A percentile compares a stretch with the other conserved stretches of the same genome.
phyloP scores from a whole-genome alignment of 495 filamentous ascomycete genomes.

The Hypoxylon perforatum region DNA sequence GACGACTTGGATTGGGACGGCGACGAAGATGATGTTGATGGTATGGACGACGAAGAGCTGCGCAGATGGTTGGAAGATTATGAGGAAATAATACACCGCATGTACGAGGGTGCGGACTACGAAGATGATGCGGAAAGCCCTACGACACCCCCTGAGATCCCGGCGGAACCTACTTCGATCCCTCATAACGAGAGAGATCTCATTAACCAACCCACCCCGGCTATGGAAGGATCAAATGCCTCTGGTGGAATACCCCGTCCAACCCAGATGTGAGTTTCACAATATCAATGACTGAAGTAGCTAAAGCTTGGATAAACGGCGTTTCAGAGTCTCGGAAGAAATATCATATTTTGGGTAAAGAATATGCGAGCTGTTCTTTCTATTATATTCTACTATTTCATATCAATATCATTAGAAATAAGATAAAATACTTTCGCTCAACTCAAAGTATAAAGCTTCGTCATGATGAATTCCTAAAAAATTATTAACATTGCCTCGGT shows the following conservation, averaged over 20 bases:
- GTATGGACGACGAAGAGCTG: slow-evolving; percentile 2
- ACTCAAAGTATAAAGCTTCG: too few species aligned
- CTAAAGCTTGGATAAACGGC: too few species aligned
- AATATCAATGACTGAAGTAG: too few species aligned
- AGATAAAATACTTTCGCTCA: too few species aligned
- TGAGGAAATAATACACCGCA: slow-evolving; percentile 1
- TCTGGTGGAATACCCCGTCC: not conserved
- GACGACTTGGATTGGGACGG: slow-evolving; percentile 1
- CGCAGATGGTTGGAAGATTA: slow-evolving; percentile 5
- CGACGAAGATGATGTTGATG: not conserved
- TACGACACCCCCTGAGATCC: not conserved
- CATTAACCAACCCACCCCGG: not conserved
- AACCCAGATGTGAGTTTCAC: not conserved
- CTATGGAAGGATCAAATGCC: not conserved
- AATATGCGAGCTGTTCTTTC: too few species aligned
- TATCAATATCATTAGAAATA: too few species aligned
- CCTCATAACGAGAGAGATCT: not conserved
- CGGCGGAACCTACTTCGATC: slow-evolving; percentile 1
- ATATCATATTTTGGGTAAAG: too few species aligned
- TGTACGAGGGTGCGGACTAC: slow-evolving; percentile 4
- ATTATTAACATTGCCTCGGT: too few species aligned
- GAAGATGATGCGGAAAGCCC: slow-evolving; percentile 1
- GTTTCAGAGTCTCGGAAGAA: too few species aligned
- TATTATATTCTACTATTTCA: too few species aligned
- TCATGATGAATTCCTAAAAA: too few species aligned